Conservation (phyloP, 2,329 filamentous ascomycete genomes). For the Piedraia hortae region DNA sequence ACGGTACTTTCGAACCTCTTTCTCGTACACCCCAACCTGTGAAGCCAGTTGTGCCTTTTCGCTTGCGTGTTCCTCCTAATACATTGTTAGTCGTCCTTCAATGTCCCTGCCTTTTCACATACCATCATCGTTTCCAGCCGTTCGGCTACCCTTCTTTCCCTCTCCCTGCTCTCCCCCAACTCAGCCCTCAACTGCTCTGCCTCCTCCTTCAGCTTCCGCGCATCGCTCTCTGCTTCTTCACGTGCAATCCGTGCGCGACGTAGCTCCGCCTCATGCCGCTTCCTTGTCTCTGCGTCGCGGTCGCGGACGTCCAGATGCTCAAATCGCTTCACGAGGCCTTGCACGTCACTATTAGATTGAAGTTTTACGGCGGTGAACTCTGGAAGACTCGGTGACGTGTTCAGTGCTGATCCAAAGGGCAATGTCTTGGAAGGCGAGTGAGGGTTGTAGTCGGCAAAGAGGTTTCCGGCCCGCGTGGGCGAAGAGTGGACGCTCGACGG, state of each 20-base stretch:
- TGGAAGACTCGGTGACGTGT: constrained; percentile 9
- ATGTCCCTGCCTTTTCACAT: constrained; percentile 10
- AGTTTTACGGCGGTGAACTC: constrained; percentile 10
- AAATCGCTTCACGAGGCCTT: constrained; percentile 39
- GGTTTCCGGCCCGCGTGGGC: constrained; percentile 10
- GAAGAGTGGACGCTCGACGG: constrained; percentile 8
- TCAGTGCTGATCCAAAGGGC: constrained; percentile 4
- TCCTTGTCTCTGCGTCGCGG: constrained; percentile 15
- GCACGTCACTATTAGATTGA: constrained; percentile 31
- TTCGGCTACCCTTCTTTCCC: constrained; percentile 38
- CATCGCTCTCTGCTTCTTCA: constrained; percentile 44
- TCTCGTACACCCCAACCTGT: constrained; percentile 31
- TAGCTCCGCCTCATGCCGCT: constrained; percentile 17
- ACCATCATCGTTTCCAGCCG: constrained; percentile 43
- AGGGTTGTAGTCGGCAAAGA: constrained; percentile 10
- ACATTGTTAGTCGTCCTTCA: constrained; percentile 4
- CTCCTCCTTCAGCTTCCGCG: constrained; percentile 36
- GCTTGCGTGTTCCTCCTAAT: constrained; percentile 39
- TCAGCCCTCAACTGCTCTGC: constrained; percentile 26
- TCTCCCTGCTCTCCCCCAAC: constrained; percentile 35
- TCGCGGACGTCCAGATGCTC: constrained; percentile 34
- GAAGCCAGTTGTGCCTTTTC: constrained; percentile 30
- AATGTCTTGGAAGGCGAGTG: constrained; percentile 2
- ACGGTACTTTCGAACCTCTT: constrained; percentile 39
- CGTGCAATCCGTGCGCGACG: constrained; percentile 17